Percentiles rank a stretch among this genome's conserved stretches.
Conservation (phyloP, 2,329 filamentous ascomycete genomes). For the Diaporthe longicolla region DNA sequence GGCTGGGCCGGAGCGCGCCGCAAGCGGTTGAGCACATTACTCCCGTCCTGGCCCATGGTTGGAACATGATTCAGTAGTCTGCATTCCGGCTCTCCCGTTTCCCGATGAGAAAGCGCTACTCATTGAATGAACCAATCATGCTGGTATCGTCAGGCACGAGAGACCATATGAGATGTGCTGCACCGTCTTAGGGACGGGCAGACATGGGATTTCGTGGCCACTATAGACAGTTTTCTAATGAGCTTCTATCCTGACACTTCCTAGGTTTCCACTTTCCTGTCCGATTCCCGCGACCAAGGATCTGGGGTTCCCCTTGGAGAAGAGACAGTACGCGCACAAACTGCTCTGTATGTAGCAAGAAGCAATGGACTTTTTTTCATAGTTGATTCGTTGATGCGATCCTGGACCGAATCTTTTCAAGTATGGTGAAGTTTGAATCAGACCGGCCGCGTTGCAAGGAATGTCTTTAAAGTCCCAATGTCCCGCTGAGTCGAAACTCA, state of each 20-base stretch:
- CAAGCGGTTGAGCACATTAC: constrained; percentile 1
- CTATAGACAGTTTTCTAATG: not conserved
- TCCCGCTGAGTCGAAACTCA: not conserved
- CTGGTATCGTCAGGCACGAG: not conserved
- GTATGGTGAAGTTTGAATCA: not conserved
- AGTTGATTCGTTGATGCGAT: not conserved
- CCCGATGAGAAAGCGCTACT: not conserved
- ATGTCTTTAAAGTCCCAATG: too few species aligned
- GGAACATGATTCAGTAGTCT: constrained; percentile 5
- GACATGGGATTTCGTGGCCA: not conserved
- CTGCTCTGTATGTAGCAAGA: too few species aligned
- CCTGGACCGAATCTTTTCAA: not conserved
- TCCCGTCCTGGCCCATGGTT: constrained; percentile 2
- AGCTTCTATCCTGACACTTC: not conserved
- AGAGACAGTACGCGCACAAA: not conserved
- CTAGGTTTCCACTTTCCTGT: not conserved
- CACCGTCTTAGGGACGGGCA: not conserved
- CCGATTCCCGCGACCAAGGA: not conserved
- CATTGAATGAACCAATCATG: not conserved
- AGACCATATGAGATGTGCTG: not conserved
- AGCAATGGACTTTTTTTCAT: too few species aligned
- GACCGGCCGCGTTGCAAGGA: not conserved
- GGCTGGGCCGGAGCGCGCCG: constrained; percentile 1
- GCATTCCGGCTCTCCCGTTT: constrained; percentile 5
- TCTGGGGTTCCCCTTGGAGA: not conserved